Base-by-base conservation (phyloP, 106 monocot genomes). In the Allium fistulosum region DNA sequence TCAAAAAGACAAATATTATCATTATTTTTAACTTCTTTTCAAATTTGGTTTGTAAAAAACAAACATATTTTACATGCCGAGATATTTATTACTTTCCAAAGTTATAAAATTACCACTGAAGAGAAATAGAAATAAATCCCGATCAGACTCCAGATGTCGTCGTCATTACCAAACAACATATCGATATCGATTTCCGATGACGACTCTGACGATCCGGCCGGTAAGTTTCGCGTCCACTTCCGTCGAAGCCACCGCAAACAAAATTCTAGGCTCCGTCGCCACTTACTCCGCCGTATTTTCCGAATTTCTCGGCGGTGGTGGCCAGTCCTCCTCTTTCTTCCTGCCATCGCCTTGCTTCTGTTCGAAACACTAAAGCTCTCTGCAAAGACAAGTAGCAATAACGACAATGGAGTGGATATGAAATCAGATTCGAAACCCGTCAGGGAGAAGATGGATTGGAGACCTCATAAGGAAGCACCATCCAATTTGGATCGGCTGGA, bases 131-230 rank as follows among this genome's bases (percentile, higher is more conserved):
- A 22, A 22, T 22, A 22, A 22, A 22, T 22, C 22, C 22, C 22
- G 22, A 22, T 22, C 22, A 22, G 22, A 22, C 22, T 22, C 22
- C 1, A 22, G 0, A 22, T 22, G 67, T 62, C 67, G 15, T 67
- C 70, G 51, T 64, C 81, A 18, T 59, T 77, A 77, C 58, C 82
- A 61, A 71, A 69, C 59, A 76, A 60, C 83, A 73, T 90, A 80
- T 80, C 84, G 60, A 72, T 87, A 71, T 78, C 94, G 52, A 50
- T 91, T 70, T 82, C 85, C 61, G 94, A 91, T 77, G 87, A 87
- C 48, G 91, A 87, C 4, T 65, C 71, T 76, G 82, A 87, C 59
- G 84, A 81, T 8, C 47, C 64, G 22, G 14, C 69, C n/a, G 82
- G 82, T 2, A 66, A 57, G 64, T 65, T 65, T 60, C 65, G 71